Evolutionary conservation across 148 eudicot genomes (phyloP).

Genomic region (Tetragonia tetragonoides): DNA sequence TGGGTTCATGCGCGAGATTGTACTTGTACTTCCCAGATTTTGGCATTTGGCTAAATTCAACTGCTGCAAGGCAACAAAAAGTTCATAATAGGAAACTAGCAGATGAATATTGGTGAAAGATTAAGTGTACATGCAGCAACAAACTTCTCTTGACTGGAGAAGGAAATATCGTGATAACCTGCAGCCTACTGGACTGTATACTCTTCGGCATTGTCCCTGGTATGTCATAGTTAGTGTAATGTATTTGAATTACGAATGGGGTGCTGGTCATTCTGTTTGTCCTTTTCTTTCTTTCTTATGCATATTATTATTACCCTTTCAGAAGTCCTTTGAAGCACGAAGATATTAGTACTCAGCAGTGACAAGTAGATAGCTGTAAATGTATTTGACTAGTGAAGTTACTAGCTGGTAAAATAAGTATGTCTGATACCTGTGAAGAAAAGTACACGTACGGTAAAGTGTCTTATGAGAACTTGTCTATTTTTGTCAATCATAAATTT

Average conservation of each 20-base stretch:
- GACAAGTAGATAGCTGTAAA: too few relatives aligned
- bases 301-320: neutral
- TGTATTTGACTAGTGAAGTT: neutral
- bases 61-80: neutral
- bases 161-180: conserved; percentile 1
- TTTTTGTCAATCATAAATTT: neutral
- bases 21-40: neutral
- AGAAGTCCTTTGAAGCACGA: neutral
- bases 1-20: too few relatives aligned
- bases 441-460: neutral
- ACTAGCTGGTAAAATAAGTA: neutral
- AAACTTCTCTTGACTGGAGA: neutral
- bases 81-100: neutral
- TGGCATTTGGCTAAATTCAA: neutral
- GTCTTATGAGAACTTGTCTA: neutral
- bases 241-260: neutral
- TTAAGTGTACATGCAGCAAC: neutral
- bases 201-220: neutral
- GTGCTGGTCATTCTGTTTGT: neutral
- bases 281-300: neutral
- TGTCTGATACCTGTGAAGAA: neutral
- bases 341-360: neutral
- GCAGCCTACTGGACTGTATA: neutral
- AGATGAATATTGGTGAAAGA: neutral
- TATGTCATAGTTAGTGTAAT: neutral